phyloP scores from a whole-genome alignment of 2,329 filamentous ascomycete species.

The Hypocrella siamensis region DNA sequence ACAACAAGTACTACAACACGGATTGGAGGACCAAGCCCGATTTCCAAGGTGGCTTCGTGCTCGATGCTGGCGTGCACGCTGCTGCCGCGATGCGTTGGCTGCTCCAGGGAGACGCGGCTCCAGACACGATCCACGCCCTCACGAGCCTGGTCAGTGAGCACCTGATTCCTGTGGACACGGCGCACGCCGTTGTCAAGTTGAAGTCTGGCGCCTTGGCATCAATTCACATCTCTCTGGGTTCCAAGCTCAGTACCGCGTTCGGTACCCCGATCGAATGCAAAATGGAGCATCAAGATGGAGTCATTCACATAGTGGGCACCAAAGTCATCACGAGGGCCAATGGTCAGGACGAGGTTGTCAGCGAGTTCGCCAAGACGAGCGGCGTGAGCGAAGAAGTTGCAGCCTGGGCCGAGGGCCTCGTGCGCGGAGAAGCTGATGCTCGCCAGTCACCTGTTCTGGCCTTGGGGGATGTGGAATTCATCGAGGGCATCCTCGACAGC shows the following conservation, averaged over 20 bases:
- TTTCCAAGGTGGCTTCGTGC: constrained; percentile 61
- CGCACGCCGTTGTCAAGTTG: constrained; percentile 41
- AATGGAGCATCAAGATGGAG: constrained; percentile 41
- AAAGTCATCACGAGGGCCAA: constrained; percentile 20
- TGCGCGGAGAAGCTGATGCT: constrained; percentile 29
- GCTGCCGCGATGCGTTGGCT: constrained; percentile 48
- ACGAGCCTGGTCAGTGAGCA: constrained; percentile 37
- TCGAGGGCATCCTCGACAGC: constrained; percentile 34
- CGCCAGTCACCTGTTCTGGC: constrained; percentile 41
- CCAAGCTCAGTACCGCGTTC: constrained; percentile 19
- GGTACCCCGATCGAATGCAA: constrained; percentile 32
- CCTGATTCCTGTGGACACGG: constrained; percentile 50
- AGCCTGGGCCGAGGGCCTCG: constrained; percentile 41
- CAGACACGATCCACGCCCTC: constrained; percentile 35
- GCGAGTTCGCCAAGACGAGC: constrained; percentile 27
- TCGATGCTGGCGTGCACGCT: constrained; percentile 63
- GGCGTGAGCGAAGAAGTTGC: constrained; percentile 44
- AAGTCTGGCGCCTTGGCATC: constrained; percentile 38
- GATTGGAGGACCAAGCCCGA: constrained; percentile 52
- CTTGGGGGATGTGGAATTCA: constrained; percentile 42
- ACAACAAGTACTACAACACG: constrained; percentile 34
- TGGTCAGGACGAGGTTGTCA: constrained; percentile 18
- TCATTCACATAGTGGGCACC: constrained; percentile 28
- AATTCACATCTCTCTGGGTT: constrained; percentile 41
- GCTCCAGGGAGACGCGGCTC: constrained; percentile 19